Conservation (phyloP, 768 basidiomycete species). For the Psilocybe cyanescens region DNA sequence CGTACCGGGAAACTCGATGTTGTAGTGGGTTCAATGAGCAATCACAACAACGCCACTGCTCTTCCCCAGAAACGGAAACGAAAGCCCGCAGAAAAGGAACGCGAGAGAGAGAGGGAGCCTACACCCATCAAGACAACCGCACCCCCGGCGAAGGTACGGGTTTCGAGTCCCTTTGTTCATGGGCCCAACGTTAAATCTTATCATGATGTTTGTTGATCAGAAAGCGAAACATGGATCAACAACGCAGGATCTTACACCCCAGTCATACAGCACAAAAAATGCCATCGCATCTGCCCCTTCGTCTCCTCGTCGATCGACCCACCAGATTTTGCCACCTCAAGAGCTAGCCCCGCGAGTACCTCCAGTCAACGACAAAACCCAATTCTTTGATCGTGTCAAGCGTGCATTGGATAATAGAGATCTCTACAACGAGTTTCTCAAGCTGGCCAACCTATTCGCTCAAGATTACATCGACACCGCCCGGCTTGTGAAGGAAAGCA, state of each 20-base stretch:
- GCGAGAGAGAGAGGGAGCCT: constrained; percentile 41
- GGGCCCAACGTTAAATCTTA: constrained; percentile 17
- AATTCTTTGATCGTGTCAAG: constrained; percentile 93
- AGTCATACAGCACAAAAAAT: constrained; percentile 40
- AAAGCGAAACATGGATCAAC: constrained; percentile 41
- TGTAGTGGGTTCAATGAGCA: constrained; percentile 19
- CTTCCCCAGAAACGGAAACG: constrained; percentile 74
- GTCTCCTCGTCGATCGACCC: constrained; percentile 35
- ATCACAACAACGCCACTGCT: constrained; percentile 29
- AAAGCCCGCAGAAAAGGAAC: constrained; percentile 56
- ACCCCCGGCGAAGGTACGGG: constrained; percentile 43
- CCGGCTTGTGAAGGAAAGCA: constrained; percentile 79
- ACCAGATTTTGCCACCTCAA: constrained; percentile 29
- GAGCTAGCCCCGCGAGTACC: constrained; percentile 26
- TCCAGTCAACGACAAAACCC: constrained; percentile 50
- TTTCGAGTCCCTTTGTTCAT: constrained; percentile 15
- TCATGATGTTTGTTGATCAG: constrained; percentile 24
- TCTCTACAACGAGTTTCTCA: constrained; percentile 92
- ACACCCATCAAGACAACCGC: constrained; percentile 32
- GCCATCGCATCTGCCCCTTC: constrained; percentile 31
- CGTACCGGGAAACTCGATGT: constrained; percentile 39
- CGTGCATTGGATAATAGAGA: constrained; percentile 72
- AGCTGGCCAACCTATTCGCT: constrained; percentile 92
- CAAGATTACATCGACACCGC: constrained; percentile 91
- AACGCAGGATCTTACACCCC: constrained; percentile 41